Base-by-base conservation (phyloP, 805 yeast species). In the Kuraishia ogatae region DNA sequence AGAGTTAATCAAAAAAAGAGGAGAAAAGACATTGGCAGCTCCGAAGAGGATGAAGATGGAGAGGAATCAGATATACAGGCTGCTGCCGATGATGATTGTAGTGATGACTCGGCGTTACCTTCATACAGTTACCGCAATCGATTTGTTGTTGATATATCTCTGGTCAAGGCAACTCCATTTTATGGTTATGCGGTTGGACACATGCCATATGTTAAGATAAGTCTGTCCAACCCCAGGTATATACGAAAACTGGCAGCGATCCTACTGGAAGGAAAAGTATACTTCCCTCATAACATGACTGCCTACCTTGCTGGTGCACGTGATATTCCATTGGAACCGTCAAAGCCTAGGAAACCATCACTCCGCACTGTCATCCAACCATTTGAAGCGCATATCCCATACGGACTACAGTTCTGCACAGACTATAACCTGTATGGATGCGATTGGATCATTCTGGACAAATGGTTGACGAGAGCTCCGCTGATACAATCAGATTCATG, bases 401-500 rank as follows among this genome's bases (percentile, higher is more conserved):
- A 75, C 61, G 64, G 80, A 1, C 67, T 89, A 6, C 97, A 94
- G 64, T 90, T 93, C 63, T 66, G 89, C 26, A 75, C 87, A 0
- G 99, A 94, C 64, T 90, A 78, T 68, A 92, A 93, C 64, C 68
- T 93, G 29, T 89, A 78, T 64, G 96, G 97, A 1, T 89, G 97
- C 67, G 83, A 85, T 4, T 89, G 96, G 93, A 57, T 92, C 22
- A 70, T 76, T 19, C 55, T 85, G 0, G 61, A 65, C 1, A 59
- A 70, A 2, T 69, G 79, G 23, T 78, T 70, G 58, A 85, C 87
- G 65, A 66, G 97, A 54, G 63, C 71, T 2, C 94, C 96, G 0
- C 61, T 79, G 6, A 68, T 65, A 57, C 68, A 69, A 15, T 51
- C 65, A 13, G 39, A 51, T 11, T 46, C 48, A 22, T 8, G 17